Percentiles rank a stretch among this genome's conserved stretches.
Conservation (phyloP, 495 filamentous ascomycete species). For the Aspergillus funiculosus region DNA sequence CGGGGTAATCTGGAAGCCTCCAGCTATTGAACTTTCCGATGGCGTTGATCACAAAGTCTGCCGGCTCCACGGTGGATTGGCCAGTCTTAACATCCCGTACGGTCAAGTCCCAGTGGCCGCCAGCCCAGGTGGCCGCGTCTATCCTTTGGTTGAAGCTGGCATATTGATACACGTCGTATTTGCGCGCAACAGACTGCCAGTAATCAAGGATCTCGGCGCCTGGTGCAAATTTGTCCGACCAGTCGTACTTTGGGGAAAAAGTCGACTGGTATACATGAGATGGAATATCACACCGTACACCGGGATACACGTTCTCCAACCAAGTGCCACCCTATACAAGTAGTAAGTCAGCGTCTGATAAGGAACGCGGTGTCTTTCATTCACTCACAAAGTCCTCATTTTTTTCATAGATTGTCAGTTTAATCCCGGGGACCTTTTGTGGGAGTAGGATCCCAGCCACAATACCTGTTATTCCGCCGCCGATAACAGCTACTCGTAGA, state of each 20-base stretch:
- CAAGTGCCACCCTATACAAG: neutral
- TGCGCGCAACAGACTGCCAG: slow-evolving; percentile 52
- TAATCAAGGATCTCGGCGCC: slow-evolving; percentile 60
- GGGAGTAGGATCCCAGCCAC: neutral
- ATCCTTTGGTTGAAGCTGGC: slow-evolving; percentile 45
- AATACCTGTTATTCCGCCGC: neutral
- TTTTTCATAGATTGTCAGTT: neutral
- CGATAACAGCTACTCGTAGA: neutral
- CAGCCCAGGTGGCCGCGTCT: slow-evolving; percentile 46
- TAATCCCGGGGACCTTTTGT: neutral
- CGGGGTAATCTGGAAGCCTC: slow-evolving; percentile 46
- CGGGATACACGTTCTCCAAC: slow-evolving; percentile 27
- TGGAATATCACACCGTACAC: slow-evolving; percentile 60
- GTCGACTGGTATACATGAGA: slow-evolving; percentile 63
- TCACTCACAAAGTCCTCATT: neutral
- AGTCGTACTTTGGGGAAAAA: slow-evolving; percentile 60
- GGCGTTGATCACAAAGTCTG: slow-evolving; percentile 58
- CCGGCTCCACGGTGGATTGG: slow-evolving; percentile 44
- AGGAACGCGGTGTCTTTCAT: too few relatives aligned
- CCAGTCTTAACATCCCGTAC: slow-evolving; percentile 30
- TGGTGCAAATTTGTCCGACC: slow-evolving; percentile 59
- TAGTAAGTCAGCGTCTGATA: neutral
- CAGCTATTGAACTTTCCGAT: slow-evolving; percentile 50
- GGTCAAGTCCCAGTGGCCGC: slow-evolving; percentile 46
- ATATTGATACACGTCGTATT: slow-evolving; percentile 56